A percentile compares a stretch with the other conserved stretches of the same genome.
These are phyloP conservation scores for Lagenaria siceraria DNA, from an alignment of 306 rosid genomes.

Conservation along the genomic window DNA sequence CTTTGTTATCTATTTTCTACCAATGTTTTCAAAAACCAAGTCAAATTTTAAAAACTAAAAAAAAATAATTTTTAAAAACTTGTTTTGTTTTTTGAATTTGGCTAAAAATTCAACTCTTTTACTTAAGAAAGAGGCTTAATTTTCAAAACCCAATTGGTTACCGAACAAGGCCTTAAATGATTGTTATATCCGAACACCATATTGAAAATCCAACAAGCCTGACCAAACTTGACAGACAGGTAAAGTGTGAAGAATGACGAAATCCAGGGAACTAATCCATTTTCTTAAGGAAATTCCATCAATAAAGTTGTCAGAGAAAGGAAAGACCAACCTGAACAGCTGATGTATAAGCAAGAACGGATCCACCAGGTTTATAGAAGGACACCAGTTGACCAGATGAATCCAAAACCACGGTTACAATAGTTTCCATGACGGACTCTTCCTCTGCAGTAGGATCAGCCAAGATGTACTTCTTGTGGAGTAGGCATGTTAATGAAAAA, in stretches of 20 bases:
- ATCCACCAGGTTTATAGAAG: conserved; percentile 83
- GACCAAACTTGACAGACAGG: not conserved
- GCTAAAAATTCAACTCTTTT: too few relatives aligned
- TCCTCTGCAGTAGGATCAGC: conserved; percentile 89
- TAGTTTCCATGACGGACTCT: conserved; percentile 77
- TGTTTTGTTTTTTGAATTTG: not conserved
- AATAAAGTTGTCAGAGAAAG: not conserved
- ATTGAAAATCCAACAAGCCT: not conserved
- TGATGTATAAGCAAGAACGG: conserved; percentile 58
- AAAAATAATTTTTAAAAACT: too few relatives aligned
- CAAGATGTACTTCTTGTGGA: conserved; percentile 67
- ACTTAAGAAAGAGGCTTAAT: not conserved
- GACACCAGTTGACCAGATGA: conserved; percentile 63
- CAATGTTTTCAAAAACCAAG: too few relatives aligned
- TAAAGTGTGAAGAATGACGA: not conserved
- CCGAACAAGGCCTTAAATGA: not conserved
- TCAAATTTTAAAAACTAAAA: too few relatives aligned
- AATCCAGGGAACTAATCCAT: not conserved
- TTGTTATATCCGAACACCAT: not conserved
- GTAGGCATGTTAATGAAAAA: conserved; percentile 68
- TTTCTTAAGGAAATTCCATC: not conserved
- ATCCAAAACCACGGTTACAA: conserved; percentile 65
- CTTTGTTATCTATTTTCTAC: too few relatives aligned
- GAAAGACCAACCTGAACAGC: conserved; percentile 55
- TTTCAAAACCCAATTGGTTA: not conserved